phyloP scores from a whole-genome alignment of 1,139 yeast genomes.

The Scheffersomyces lignicola region DNA sequence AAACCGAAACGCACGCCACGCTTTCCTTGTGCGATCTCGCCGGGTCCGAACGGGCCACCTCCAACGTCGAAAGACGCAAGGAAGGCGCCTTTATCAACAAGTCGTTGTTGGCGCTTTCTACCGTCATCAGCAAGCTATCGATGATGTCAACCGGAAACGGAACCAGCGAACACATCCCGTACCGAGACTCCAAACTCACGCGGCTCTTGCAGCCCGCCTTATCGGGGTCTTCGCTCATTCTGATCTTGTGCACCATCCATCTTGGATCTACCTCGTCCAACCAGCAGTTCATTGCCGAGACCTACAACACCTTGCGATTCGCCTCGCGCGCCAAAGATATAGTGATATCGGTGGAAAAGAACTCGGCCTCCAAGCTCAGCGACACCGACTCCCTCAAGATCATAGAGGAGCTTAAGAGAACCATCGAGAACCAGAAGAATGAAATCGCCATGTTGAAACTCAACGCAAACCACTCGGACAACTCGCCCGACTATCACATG shows the following conservation, averaged over 20 bases:
- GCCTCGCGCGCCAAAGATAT: constrained; percentile 93
- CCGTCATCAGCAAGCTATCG: constrained; percentile 80
- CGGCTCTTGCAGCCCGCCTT: constrained; percentile 87
- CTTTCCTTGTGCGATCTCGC: constrained; percentile 92
- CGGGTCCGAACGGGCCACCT: constrained; percentile 90
- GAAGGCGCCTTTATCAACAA: constrained; percentile 93
- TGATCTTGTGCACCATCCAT: constrained; percentile 83
- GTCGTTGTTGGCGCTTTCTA: constrained; percentile 83
- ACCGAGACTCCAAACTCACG: constrained; percentile 89
- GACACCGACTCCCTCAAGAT: constrained; percentile 45
- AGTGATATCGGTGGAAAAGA: constrained; percentile 64
- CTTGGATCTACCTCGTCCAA: constrained; percentile 41
- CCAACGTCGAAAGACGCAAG: constrained; percentile 77
- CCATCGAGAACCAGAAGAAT: constrained; percentile 44
- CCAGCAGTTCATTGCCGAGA: constrained; percentile 64
- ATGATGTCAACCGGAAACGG: constrained; percentile 22
- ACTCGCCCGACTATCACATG: constrained; percentile 2
- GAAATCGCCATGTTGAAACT: constrained; percentile 36
- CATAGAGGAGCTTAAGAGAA: constrained; percentile 47
- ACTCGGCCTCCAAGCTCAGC: constrained; percentile 30
- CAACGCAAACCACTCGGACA: constrained; percentile 7
- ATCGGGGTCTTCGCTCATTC: constrained; percentile 83
- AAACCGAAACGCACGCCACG: constrained; percentile 55
- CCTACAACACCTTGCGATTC: constrained; percentile 83
- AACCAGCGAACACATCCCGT: constrained; percentile 70